Evolutionary conservation across 1,284 basidiomycete genomes (phyloP), one percentile per base, ranked within the genome.

Genomic region (Phellopilus nigrolimitatus): DNA sequence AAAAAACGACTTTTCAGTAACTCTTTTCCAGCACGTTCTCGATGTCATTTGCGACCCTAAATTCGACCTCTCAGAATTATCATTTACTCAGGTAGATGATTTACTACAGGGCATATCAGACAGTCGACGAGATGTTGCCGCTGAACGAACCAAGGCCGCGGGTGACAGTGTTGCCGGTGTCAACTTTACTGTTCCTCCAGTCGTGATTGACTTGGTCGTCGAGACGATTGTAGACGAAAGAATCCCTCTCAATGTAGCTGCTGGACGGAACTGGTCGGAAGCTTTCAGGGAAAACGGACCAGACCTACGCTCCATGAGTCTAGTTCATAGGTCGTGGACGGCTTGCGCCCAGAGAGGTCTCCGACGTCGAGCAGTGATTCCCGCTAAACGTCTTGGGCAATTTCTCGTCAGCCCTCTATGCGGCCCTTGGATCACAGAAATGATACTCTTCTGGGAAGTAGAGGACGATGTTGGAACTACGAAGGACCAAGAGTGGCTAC

Each of bases 221-320:
- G 41, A 43, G 13, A 43, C 10, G 41, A 43, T 43, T n/a, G 41
- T 43, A 13, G 22, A 43, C 24, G 12, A 43, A 9, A 24, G 25
- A 12, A 25, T n/a, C n/a, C 41, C 41, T n/a, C 41, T 28, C 8
- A 27, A 27, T 1, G 17, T 27, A 25, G 22, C 24, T n/a, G 19
- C 41, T 12, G 22, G 17, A 27, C 5, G n/a, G 19, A 15, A n/a
- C 6, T 43, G 41, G 41, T 8, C 8, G 17, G 5, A 1, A n/a
- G 41, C 41, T 25, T 28, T 21, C 17, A 2, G 4, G 4, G 12
- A 24, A 10, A 25, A 43, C 19, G 22, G 6, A 5, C 8, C 25
- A 6, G 13, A 28, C n/a, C 17, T 43, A 9, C 41, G 24, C 25
- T 1, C 21, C 4, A 43, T 43, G 41, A 43, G 41, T n/a, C 22